phyloP scores from a whole-genome alignment of 2,329 filamentous ascomycete species.

The Beauveria sp. region DNA sequence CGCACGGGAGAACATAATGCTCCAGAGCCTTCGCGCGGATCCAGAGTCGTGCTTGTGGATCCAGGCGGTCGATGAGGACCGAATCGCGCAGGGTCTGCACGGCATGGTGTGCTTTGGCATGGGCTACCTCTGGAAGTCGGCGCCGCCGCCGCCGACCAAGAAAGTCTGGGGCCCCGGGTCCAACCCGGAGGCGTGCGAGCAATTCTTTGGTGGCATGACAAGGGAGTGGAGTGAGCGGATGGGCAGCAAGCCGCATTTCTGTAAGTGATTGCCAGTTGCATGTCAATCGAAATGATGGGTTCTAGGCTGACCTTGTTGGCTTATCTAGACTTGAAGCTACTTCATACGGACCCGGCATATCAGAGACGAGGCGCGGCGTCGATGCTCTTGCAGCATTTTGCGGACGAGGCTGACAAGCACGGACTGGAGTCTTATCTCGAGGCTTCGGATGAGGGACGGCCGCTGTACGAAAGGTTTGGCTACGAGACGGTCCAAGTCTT shows the following conservation, averaged over 20 bases:
- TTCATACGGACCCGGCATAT: conserved; percentile 30
- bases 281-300: not conserved
- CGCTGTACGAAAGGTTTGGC: conserved; percentile 28
- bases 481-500: conserved; percentile 24
- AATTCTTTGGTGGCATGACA: conserved; percentile 25
- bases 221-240: conserved; percentile 23
- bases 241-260: conserved; percentile 25
- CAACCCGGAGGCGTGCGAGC: conserved; percentile 26
- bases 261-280: conserved; percentile 20
- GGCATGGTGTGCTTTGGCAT: conserved; percentile 27
- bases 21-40: conserved; percentile 17
- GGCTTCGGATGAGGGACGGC: conserved; percentile 23
- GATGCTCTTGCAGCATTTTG: conserved; percentile 27
- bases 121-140: conserved; percentile 26
- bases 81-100: conserved; percentile 20
- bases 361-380: conserved; percentile 28
- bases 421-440: conserved; percentile 30
- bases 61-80: conserved; percentile 28
- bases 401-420: conserved; percentile 28
- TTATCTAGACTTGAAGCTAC: conserved; percentile 26
- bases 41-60: conserved; percentile 24
- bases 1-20: conserved; percentile 17
- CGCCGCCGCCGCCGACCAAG: conserved; percentile 20
- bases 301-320: not conserved
- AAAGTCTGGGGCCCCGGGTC: conserved; percentile 21